Percentiles rank a stretch among this genome's conserved stretches.
Evolutionary conservation across 2,329 filamentous ascomycete genomes (phyloP).

Genomic region (Phyllosticta citriasiana): DNA sequence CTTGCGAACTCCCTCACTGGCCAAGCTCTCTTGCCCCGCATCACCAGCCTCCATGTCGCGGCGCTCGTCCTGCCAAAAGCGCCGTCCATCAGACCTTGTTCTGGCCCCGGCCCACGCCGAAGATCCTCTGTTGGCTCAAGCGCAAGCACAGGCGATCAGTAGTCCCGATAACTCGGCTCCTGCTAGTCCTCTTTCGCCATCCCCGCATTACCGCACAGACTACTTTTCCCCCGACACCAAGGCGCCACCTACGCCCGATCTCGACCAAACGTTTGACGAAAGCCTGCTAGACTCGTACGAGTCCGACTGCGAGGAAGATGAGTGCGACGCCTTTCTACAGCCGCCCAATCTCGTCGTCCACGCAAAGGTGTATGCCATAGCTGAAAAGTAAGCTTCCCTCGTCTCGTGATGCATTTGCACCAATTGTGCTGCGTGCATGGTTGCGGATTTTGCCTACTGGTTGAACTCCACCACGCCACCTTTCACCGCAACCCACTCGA

Average conservation of each 20-base stretch:
- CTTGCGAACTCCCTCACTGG: constrained; percentile 13
- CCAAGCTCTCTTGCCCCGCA: constrained; percentile 18
- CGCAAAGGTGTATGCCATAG: constrained; percentile 39
- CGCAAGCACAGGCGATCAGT: constrained; percentile 5
- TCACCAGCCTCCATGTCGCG: constrained; percentile 8
- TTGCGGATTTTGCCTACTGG: too few relatives aligned
- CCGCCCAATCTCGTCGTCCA: constrained; percentile 36
- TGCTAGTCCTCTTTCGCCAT: constrained; percentile 6
- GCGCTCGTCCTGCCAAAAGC: neutral
- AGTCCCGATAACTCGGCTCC: constrained; percentile 5
- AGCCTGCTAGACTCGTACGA: constrained; percentile 7
- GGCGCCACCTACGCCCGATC: constrained; percentile 3
- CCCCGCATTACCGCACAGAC: constrained; percentile 8
- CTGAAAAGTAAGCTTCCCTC: constrained; percentile 34
- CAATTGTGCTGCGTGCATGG: too few relatives aligned
- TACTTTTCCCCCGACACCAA: constrained; percentile 9
- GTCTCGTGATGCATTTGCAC: constrained; percentile 10
- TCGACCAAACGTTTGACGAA: constrained; percentile 1
- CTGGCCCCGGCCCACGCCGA: constrained; percentile 25
- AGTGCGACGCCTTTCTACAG: constrained; percentile 26
- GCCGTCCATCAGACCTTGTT: neutral
- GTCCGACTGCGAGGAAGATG: constrained; percentile 13
- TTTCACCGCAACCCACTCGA: neutral
- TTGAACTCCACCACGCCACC: too few relatives aligned
- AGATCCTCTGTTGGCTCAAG: constrained; percentile 27